Conservation (phyloP, 345 rosid genomes). For the Corchorus capsularis region DNA sequence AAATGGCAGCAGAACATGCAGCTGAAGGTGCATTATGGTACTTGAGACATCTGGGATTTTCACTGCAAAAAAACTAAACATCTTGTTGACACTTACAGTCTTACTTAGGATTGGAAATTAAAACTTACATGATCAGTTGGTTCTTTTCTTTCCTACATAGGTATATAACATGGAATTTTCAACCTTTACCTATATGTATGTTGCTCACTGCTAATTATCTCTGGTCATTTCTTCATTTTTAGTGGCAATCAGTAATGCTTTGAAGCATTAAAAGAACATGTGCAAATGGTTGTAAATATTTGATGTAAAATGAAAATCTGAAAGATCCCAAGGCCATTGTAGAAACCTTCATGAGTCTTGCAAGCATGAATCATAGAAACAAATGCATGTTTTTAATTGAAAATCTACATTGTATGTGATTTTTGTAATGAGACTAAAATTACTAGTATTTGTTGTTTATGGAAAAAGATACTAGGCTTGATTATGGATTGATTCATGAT, state of each 20-base stretch:
- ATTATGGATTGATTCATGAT: no score
- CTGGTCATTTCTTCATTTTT: not conserved
- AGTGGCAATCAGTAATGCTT: not conserved
- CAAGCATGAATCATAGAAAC: not conserved
- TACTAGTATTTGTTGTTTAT: no score
- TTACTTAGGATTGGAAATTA: not conserved
- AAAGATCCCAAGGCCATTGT: not conserved
- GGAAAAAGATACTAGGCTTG: no score
- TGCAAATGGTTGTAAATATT: not conserved
- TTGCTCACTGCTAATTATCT: not conserved
- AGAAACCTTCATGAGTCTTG: not conserved
- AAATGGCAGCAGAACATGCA: slow-evolving; percentile 61
- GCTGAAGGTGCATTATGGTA: slow-evolving; percentile 78
- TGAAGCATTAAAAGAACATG: not conserved
- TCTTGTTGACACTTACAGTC: not conserved
- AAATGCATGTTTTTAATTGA: no score
- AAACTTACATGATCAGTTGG: not conserved
- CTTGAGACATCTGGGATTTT: slow-evolving; percentile 45
- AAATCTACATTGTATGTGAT: no score
- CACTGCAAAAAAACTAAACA: slow-evolving; percentile 9
- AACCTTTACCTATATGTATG: not conserved
- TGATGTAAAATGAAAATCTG: not conserved
- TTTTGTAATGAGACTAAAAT: no score
- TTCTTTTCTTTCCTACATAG: not conserved
- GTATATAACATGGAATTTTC: not conserved